Conservation (phyloP, 2,329 filamentous ascomycete species). For the Pseudogymnoascus sp. region DNA sequence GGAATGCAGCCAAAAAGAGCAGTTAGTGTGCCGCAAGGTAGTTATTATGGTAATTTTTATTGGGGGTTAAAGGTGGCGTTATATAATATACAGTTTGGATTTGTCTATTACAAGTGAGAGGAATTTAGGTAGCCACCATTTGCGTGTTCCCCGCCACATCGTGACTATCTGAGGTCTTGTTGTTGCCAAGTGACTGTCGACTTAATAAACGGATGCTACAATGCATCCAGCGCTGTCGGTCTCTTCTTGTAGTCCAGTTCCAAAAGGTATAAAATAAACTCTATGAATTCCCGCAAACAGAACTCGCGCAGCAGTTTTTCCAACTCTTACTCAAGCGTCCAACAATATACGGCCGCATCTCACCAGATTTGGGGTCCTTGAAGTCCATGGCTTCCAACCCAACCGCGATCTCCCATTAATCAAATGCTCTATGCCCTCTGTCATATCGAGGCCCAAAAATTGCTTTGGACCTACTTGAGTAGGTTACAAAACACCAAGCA, state of each 20-base stretch:
- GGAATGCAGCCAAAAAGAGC: neutral
- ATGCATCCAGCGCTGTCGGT: conserved; percentile 14
- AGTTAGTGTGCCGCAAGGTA: neutral
- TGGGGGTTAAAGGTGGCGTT: neutral
- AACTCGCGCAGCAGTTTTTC: conserved; percentile 7
- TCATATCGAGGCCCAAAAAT: neutral
- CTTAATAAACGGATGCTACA: conserved; percentile 14
- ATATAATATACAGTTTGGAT: neutral
- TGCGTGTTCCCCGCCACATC: neutral
- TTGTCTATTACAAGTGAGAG: neutral
- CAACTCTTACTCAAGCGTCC: conserved; percentile 16
- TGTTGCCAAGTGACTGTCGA: neutral
- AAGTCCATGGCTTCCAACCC: neutral
- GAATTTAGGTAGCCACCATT: neutral
- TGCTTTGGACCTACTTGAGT: no score
- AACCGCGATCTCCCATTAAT: neutral
- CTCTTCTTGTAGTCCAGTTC: conserved; percentile 17
- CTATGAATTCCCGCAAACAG: conserved; percentile 13
- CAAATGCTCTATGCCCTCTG: neutral
- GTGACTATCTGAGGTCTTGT: neutral
- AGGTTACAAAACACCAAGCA: no score
- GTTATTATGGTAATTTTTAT: neutral
- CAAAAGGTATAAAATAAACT: conserved; percentile 16
- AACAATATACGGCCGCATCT: neutral
- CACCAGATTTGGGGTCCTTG: neutral